These are phyloP conservation scores for Cupressus sempervirens DNA, from an alignment of 75 land plant genomes.

Conservation along the genomic window DNA sequence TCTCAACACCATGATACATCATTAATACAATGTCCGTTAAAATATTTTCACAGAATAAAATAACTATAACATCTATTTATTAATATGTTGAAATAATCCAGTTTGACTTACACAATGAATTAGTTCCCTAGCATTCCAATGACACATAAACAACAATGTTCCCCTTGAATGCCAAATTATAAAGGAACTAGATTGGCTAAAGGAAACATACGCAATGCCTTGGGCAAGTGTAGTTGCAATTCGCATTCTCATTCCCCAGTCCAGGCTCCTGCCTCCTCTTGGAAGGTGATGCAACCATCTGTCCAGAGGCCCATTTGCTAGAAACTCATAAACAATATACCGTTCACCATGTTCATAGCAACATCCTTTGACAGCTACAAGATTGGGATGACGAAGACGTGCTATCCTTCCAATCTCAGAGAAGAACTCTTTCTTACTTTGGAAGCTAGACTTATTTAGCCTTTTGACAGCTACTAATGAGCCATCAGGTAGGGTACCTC, in stretches of 20 bases:
- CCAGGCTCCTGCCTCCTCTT: constrained; percentile 64
- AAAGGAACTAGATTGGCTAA: constrained; percentile 2
- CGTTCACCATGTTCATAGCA: constrained; percentile 83
- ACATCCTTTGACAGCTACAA: constrained; percentile 84
- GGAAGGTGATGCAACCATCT: constrained; percentile 80
- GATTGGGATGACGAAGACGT: constrained; percentile 81
- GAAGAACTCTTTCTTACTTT: constrained; percentile 79
- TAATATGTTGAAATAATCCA: background rate
- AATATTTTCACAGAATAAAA: background rate
- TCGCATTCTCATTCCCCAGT: constrained; percentile 86
- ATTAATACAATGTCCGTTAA: background rate
- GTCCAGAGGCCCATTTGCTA: constrained; percentile 84
- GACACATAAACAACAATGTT: background rate
- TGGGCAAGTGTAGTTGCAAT: constrained; percentile 90
- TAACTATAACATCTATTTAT: background rate
- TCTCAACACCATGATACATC: too few species aligned
- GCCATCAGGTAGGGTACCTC: constrained; percentile 79
- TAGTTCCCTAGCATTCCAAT: background rate
- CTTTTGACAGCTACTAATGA: constrained; percentile 82
- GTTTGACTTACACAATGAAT: background rate
- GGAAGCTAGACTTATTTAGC: constrained; percentile 66
- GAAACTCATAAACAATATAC: constrained; percentile 85
- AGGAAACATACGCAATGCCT: constrained; percentile 84
- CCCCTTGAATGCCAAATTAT: background rate
- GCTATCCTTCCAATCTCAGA: constrained; percentile 83